Evolutionary conservation across 1,284 basidiomycete species (phyloP).

Genomic region (Irpex sp.): DNA sequence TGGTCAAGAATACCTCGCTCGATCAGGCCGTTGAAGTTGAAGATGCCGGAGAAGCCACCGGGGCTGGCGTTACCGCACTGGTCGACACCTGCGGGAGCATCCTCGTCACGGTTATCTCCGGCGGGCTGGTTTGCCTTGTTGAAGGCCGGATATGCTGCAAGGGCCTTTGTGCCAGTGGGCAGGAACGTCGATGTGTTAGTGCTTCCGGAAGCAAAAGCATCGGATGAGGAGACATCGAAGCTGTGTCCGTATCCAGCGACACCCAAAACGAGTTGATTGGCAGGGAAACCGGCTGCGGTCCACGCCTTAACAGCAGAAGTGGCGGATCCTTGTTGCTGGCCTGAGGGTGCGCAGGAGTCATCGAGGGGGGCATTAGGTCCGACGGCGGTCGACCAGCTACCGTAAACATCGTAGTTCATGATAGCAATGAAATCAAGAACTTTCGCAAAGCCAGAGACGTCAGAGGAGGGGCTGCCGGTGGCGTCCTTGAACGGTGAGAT

Average conservation of each 20-base stretch:
- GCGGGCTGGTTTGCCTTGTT: slow-evolving; percentile 31
- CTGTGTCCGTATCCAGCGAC: slow-evolving; percentile 56
- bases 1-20: slow-evolving; percentile 34
- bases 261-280: slow-evolving; percentile 61
- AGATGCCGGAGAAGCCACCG: slow-evolving; percentile 34
- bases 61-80: slow-evolving; percentile 34
- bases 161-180: slow-evolving; percentile 16
- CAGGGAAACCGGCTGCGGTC: slow-evolving; percentile 61
- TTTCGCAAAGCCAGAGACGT: slow-evolving; percentile 57
- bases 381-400: slow-evolving; percentile 39
- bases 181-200: slow-evolving; percentile 3
- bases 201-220: slow-evolving; percentile 23
- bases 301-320: slow-evolving; percentile 59
- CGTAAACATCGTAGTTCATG: slow-evolving; percentile 77
- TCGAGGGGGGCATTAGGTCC: slow-evolving; percentile 73
- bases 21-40: slow-evolving; percentile 39
- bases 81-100: slow-evolving; percentile 28
- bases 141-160: slow-evolving; percentile 38
- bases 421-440: slow-evolving; percentile 66
- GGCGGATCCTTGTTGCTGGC: slow-evolving; percentile 59
- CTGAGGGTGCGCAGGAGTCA: slow-evolving; percentile 52
- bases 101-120: slow-evolving; percentile 40
- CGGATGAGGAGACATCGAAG: slow-evolving; percentile 32
- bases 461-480: slow-evolving; percentile 46
- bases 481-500: slow-evolving; percentile 52